Base-by-base conservation (phyloP, 2,329 filamentous ascomycete species). In the Phaeosphaeriaceae sp. region DNA sequence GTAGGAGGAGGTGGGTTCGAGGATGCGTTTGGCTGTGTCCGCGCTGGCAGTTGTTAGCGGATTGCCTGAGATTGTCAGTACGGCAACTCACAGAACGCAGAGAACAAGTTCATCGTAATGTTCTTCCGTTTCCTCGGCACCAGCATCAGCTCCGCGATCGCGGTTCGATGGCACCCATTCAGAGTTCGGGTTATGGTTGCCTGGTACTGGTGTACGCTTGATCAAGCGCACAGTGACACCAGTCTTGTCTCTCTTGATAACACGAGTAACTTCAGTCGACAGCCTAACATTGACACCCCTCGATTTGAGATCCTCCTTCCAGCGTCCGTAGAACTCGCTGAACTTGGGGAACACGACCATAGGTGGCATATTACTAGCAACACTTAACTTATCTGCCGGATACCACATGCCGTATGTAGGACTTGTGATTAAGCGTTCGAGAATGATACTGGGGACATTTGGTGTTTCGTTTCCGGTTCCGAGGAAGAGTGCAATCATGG, bases 391-490 rank as follows among this genome's bases (percentile, higher is more conserved):
- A 64, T 83, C 82, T 10, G 78, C 74, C 1, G 83, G 80, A 63
- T 85, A 86, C 84, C 84, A 87, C 83, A 87, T 85, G 46, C 84
- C 84, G 58, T 85, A 85, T 1, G 84, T 86, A 0, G 84, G 83
- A 62, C 81, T 83, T 1, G 81, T 83, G 65, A 76, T 81, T 1
- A 84, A 72, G 11, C 82, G 66, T 62, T 84, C 82, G 15, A 92
- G 80, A 33, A 92, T 87, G 22, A 89, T 88, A 44, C 84, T 85
- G 0, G 89, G 87, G 0, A 92, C 89, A 61, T 91, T 87, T 0
- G 89, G 86, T 0, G 89, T 90, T 66, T 91, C 88, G 64, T 92
- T 92, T 1, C 90, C 89, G 6, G 90, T 92, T 0, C 90, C 90
- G 0, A 92, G 80, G 70, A 93, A 92, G 1, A 92, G 79, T 0